These are phyloP conservation scores for Ormosia semicastrata DNA, from an alignment of 306 rosid species.

Conservation along the genomic window DNA sequence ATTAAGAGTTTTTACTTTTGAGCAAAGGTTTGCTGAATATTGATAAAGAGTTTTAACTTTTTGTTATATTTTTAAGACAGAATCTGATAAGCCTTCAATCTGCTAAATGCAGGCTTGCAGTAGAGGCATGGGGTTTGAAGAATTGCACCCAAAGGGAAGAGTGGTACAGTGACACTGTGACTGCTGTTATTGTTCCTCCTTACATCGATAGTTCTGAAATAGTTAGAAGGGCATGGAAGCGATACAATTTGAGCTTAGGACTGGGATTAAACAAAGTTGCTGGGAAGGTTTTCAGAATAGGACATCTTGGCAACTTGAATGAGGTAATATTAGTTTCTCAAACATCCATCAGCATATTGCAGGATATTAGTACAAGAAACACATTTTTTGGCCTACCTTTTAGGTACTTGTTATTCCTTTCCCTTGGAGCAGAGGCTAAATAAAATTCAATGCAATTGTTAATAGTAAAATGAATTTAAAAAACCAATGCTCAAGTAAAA, in stretches of 20 bases:
- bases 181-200: slow-evolving; percentile 91
- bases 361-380: neutral
- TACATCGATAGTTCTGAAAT: slow-evolving; percentile 82
- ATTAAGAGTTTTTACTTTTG: slow-evolving; percentile 36
- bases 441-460: neutral
- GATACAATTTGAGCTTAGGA: slow-evolving; percentile 95
- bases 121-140: slow-evolving; percentile 99
- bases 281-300: slow-evolving; percentile 98
- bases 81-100: slow-evolving; percentile 12
- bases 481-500: neutral
- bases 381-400: neutral
- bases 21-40: slow-evolving; percentile 17
- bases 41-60: neutral
- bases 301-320: slow-evolving; percentile 90
- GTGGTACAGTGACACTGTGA: slow-evolving; percentile 94
- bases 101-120: slow-evolving; percentile 76
- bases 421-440: neutral
- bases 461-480: neutral
- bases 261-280: slow-evolving; percentile 95
- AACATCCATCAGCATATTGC: neutral
- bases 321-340: slow-evolving; percentile 58
- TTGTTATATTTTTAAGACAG: neutral
- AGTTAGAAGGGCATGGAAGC: slow-evolving; percentile 88
- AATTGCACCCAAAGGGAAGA: slow-evolving; percentile 95
- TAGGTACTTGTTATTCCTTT: neutral